phyloP scores from a whole-genome alignment of 345 rosid genomes.

The Eucalyptus curtisii region DNA sequence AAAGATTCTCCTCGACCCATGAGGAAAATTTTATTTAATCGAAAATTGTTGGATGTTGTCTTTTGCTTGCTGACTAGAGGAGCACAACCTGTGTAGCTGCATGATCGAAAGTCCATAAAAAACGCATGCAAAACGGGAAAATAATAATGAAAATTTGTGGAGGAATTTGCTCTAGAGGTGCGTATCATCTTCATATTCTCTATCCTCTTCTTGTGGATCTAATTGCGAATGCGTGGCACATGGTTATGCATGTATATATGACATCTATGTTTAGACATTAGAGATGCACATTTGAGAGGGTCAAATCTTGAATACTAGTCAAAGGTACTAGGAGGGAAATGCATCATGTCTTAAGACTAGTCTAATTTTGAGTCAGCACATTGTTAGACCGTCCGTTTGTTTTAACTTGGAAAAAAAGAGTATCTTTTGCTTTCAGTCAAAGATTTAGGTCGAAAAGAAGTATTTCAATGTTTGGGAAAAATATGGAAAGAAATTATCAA shows the following conservation, averaged over 20 bases:
- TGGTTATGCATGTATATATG: neutral
- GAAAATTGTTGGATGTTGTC: neutral
- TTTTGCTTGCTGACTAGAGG: neutral
- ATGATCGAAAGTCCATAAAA: neutral
- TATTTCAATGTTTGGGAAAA: neutral
- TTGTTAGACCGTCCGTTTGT: neutral
- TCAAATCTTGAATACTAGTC: neutral
- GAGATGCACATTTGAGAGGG: neutral
- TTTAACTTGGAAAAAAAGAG: neutral
- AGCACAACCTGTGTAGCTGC: neutral
- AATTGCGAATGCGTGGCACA: neutral
- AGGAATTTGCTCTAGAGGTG: neutral
- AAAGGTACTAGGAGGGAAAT: neutral
- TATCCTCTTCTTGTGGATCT: neutral
- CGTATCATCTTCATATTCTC: neutral
- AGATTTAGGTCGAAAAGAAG: neutral
- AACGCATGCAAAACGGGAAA: neutral
- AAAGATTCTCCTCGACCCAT: neutral
- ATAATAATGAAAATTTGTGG: neutral
- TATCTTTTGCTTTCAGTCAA: neutral
- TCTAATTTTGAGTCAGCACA: neutral
- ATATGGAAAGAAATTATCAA: neutral
- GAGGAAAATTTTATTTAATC: neutral
- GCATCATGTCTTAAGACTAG: neutral
- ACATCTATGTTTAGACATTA: neutral